These are phyloP conservation scores for Trichoderma virens DNA, from an alignment of 495 filamentous ascomycete species.

Conservation along the genomic window DNA sequence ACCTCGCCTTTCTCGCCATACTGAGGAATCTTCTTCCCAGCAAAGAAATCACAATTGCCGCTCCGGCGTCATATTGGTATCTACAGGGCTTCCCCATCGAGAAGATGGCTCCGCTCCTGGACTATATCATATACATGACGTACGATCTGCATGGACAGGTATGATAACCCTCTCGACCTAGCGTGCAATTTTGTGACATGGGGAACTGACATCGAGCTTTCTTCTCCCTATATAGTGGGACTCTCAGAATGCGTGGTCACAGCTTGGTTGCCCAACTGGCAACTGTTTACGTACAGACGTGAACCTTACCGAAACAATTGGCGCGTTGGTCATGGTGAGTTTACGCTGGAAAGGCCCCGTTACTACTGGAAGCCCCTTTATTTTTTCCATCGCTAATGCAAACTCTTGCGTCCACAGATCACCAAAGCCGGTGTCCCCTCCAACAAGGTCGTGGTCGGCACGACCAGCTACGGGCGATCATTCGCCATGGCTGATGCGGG, in stretches of 20 bases:
- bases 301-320: conserved; percentile 35
- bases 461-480: conserved; percentile 30
- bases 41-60: conserved; percentile 25
- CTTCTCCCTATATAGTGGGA: conserved; percentile 14
- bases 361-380: not conserved
- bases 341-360: not conserved
- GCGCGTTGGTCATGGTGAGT: conserved; percentile 29
- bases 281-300: conserved; percentile 37
- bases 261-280: conserved; percentile 26
- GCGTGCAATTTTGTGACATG: not conserved
- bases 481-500: conserved; percentile 28
- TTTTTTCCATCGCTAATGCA: not conserved
- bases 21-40: conserved; percentile 16
- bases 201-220: not conserved
- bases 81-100: conserved; percentile 18
- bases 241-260: not conserved
- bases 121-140: conserved; percentile 28
- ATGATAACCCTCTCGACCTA: not conserved
- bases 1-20: conserved; percentile 18
- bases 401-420: conserved; percentile 14
- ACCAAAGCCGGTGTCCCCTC: conserved; percentile 42
- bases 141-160: conserved; percentile 24
- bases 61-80: conserved; percentile 24
- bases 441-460: conserved; percentile 33
- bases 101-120: conserved; percentile 18